Percentiles rank a stretch among this genome's conserved stretches.
Evolutionary conservation across 257 asterid species (phyloP).

Genomic region (Solanum chilense): DNA sequence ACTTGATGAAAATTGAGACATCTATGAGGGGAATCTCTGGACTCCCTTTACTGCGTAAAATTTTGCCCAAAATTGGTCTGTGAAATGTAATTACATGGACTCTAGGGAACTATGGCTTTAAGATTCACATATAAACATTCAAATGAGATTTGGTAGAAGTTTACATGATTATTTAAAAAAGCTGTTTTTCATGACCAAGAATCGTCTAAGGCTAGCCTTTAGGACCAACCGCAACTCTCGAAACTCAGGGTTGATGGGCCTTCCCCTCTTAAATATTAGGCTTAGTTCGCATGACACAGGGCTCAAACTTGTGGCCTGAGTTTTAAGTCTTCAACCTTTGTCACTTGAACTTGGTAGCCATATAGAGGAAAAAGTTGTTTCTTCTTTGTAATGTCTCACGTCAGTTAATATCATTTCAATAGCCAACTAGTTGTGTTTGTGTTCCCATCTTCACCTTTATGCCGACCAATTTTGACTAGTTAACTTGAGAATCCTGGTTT

Average conservation of each 20-base stretch:
- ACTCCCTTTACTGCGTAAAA: neutral
- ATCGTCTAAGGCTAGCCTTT: neutral
- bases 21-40: neutral
- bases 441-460: neutral
- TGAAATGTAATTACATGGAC: neutral
- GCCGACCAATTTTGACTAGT: neutral
- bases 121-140: neutral
- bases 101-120: neutral
- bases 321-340: neutral
- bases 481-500: neutral
- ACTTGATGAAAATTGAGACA: neutral
- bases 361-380: neutral
- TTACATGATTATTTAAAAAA: neutral
- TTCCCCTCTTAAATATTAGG: neutral
- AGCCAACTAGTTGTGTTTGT: neutral
- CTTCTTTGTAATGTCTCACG: neutral
- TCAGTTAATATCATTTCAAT: neutral
- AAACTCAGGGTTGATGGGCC: neutral
- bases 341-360: neutral
- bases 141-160: neutral
- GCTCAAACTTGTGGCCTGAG: neutral
- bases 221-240: neutral
- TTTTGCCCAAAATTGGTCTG: neutral
- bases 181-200: neutral
- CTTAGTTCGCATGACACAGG: neutral